phyloP scores from a whole-genome alignment of 148 eudicot species.

The Amaranthus cruentus region DNA sequence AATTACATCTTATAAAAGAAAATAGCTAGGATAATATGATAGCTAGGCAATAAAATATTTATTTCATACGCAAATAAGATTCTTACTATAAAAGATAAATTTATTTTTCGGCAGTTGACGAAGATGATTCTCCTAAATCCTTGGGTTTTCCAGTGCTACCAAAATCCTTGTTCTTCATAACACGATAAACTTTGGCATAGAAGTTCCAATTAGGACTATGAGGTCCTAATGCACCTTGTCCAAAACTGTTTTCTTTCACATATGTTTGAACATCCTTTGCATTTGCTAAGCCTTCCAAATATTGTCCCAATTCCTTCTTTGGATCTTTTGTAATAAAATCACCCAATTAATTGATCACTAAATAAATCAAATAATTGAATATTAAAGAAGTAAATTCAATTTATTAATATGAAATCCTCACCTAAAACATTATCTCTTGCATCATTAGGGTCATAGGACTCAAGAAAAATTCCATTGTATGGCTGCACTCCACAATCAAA shows the following conservation, averaged over 20 bases:
- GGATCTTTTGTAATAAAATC: background rate
- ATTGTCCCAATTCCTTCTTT: slow-evolving; percentile 4
- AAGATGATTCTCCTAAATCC: background rate
- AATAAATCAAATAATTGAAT: background rate
- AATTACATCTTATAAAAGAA: no score
- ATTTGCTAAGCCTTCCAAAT: background rate
- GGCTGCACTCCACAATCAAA: background rate
- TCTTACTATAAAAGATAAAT: background rate
- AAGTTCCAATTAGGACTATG: slow-evolving; percentile 15
- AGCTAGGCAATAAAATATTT: no score
- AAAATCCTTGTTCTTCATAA: background rate
- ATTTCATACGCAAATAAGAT: no score
- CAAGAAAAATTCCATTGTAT: slow-evolving; percentile 7
- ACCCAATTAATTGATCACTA: background rate
- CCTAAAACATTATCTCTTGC: slow-evolving; percentile 2
- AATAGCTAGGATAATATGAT: no score
- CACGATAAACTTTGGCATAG: slow-evolving; percentile 3
- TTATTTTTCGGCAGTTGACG: background rate
- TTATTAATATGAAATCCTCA: background rate
- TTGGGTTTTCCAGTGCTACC: no score
- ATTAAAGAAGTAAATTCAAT: no score
- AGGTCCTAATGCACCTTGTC: slow-evolving; percentile 18
- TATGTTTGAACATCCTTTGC: slow-evolving; percentile 11
- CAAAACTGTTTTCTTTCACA: slow-evolving; percentile 18
- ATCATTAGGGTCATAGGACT: background rate